These are phyloP conservation scores for Leccinum pachyderme DNA, from an alignment of 1,284 basidiomycete genomes.

Conservation along the genomic window DNA sequence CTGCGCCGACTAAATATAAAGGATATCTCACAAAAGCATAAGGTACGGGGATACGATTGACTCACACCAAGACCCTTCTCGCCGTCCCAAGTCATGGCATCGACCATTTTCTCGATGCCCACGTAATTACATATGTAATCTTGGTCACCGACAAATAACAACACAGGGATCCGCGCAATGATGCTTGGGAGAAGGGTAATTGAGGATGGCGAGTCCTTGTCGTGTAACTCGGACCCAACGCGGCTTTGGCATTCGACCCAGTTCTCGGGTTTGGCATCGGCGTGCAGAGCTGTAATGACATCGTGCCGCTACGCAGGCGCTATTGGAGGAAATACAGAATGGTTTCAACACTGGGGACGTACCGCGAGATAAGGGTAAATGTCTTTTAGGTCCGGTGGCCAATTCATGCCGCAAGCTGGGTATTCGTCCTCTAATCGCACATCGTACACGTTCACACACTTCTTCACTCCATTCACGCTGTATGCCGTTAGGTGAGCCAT, in stretches of 20 bases:
- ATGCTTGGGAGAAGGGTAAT: conserved; percentile 80
- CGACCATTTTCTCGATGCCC: conserved; percentile 85
- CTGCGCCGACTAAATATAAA: conserved; percentile 57
- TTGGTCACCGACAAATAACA: conserved; percentile 94
- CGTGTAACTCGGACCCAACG: conserved; percentile 66
- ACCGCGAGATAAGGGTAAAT: conserved; percentile 83
- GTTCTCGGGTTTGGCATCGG: conserved; percentile 69
- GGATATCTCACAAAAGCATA: conserved; percentile 1
- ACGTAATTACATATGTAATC: conserved; percentile 97
- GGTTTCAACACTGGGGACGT: conserved; percentile 30
- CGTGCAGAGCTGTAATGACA: conserved; percentile 84
- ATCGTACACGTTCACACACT: conserved; percentile 96
- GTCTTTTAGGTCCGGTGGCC: conserved; percentile 87
- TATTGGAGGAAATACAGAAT: neutral
- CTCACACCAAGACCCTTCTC: conserved; percentile 81
- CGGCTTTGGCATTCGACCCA: conserved; percentile 88
- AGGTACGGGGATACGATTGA: conserved; percentile 15
- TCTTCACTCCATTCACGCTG: conserved; percentile 69
- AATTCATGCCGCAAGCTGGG: conserved; percentile 98
- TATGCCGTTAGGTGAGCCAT: neutral
- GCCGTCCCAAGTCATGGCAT: conserved; percentile 83
- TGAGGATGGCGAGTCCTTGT: conserved; percentile 62
- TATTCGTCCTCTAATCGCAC: conserved; percentile 80
- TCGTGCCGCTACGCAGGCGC: conserved; percentile 58
- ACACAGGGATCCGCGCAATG: conserved; percentile 76